Percentiles rank a stretch among this genome's conserved stretches.
Conservation (phyloP, 2,329 filamentous ascomycete genomes). For the Aspergillus melleus region DNA sequence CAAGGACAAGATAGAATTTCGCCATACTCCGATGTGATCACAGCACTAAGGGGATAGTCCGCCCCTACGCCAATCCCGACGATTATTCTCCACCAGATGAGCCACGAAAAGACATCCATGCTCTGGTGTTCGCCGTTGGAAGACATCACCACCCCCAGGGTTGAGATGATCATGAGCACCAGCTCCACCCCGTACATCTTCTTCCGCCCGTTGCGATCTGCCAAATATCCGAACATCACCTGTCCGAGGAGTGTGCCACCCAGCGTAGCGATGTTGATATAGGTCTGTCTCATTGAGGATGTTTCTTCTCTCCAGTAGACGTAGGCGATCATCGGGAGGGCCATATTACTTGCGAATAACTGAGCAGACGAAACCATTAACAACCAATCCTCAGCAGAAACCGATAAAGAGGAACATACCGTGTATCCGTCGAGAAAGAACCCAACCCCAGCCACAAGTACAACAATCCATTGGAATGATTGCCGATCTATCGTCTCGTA, state of each 20-base stretch:
- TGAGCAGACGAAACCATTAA: slow-evolving; percentile 14
- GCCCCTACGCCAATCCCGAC: slow-evolving; percentile 62
- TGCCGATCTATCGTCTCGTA: slow-evolving; percentile 48
- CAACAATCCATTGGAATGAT: slow-evolving; percentile 44
- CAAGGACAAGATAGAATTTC: not conserved
- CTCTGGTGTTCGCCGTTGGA: slow-evolving; percentile 44
- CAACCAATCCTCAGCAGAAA: not conserved
- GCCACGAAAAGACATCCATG: slow-evolving; percentile 48
- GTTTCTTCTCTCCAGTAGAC: slow-evolving; percentile 48
- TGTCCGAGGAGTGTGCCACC: slow-evolving; percentile 50
- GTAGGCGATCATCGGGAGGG: slow-evolving; percentile 50
- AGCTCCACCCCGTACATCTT: slow-evolving; percentile 55
- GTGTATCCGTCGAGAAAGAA: slow-evolving; percentile 53
- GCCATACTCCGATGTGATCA: slow-evolving; percentile 67
- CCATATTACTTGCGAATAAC: slow-evolving; percentile 53
- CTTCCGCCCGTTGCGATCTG: slow-evolving; percentile 50
- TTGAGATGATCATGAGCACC: slow-evolving; percentile 48
- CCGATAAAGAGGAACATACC: slow-evolving; percentile 16
- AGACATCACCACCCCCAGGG: slow-evolving; percentile 48
- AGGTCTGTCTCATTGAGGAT: slow-evolving; percentile 35
- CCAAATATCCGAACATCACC: slow-evolving; percentile 48
- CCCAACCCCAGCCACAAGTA: slow-evolving; percentile 50
- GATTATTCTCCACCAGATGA: slow-evolving; percentile 50
- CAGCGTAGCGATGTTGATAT: slow-evolving; percentile 50
- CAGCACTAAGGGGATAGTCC: slow-evolving; percentile 66